Evolutionary conservation across 2,329 filamentous ascomycete genomes (phyloP), one percentile per base, ranked within the genome.

Genomic region (Cordyceps tenuipes): DNA sequence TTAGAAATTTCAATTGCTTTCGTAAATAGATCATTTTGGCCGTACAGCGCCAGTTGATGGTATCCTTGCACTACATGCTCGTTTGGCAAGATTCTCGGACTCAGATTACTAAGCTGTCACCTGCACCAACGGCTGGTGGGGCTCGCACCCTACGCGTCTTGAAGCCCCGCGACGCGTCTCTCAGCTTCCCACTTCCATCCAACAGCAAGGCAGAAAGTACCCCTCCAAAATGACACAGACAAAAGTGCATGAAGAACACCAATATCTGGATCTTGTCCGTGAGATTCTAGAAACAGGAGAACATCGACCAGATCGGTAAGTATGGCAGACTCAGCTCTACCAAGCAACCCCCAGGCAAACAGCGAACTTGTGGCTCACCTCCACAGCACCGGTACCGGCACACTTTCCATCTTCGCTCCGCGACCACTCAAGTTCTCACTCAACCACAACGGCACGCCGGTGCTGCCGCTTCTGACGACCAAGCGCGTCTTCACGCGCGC

Each of bases 401-500:
- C 94, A 12, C 84, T 86, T 69, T 91, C 91, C 10, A 81, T 97
- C 65, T 97, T 96, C 68, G 93, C 91, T 2, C 93, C 94, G 1
- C 81, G 83, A 0, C 90, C 91, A 39, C 82, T 97, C 53, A 92
- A 91, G 70, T 99, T 97, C 80, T 80, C 82, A 49, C 89, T 99
- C 64, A 89, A 87, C 64, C 80, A 83, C 59, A 69, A 77, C 62
- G 79, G 78, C 62, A 68, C 67, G 1, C 86, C 88, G 2, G 80
- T 97, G 67, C 83, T 99, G 21, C 94, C 94, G 26, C 90, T 99
- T 66, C 86, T 99, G 19, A 99, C 94, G 5, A 99, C 94, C 3
- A 99, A 99, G 74, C 91, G 94, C 66, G 94, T 99, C 67, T 97
- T 97, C 76, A 83, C 90, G 36, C 88, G 90, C 62, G 93, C 92